Evolutionary conservation across 129 eudicot species (phyloP).

Genomic region (Pittosporum tobira): DNA sequence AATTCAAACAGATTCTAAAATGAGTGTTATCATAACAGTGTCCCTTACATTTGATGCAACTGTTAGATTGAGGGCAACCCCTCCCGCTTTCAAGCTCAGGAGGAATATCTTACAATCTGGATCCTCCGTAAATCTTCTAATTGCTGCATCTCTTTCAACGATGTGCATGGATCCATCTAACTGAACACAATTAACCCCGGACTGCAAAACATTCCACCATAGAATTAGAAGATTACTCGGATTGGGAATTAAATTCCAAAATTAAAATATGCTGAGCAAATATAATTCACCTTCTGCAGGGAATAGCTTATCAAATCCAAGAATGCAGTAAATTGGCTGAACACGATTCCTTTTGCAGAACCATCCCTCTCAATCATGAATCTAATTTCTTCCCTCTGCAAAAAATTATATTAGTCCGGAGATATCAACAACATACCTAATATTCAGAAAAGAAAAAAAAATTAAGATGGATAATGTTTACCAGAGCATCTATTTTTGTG

Average conservation of each 20-base stretch:
- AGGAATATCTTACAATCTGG: slow-evolving; percentile 71
- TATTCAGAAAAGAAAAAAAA: not conserved
- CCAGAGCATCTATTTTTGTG: slow-evolving; percentile 94
- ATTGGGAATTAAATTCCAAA: not conserved
- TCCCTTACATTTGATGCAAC: slow-evolving; percentile 87
- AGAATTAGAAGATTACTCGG: not conserved
- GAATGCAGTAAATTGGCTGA: slow-evolving; percentile 77
- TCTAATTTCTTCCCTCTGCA: slow-evolving; percentile 88
- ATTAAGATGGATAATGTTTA: slow-evolving; percentile 23
- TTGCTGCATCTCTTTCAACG: slow-evolving; percentile 74
- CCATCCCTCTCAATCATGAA: slow-evolving; percentile 89
- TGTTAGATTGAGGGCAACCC: slow-evolving; percentile 90
- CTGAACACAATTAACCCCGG: slow-evolving; percentile 72
- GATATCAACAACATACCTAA: not conserved
- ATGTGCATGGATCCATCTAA: slow-evolving; percentile 83
- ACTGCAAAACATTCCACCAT: slow-evolving; percentile 35
- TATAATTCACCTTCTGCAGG: slow-evolving; percentile 46
- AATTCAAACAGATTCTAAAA: no score
- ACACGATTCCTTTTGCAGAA: slow-evolving; percentile 76
- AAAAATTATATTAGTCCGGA: slow-evolving; percentile 1
- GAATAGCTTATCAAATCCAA: slow-evolving; percentile 63
- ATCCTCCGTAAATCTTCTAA: slow-evolving; percentile 56
- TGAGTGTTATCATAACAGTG: no score
- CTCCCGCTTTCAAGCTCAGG: slow-evolving; percentile 96
- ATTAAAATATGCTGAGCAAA: not conserved